Percentiles rank a stretch among this genome's conserved stretches.
These are phyloP conservation scores for Byssothecium circinans DNA, from an alignment of 2,329 filamentous ascomycete genomes.

Conservation along the genomic window DNA sequence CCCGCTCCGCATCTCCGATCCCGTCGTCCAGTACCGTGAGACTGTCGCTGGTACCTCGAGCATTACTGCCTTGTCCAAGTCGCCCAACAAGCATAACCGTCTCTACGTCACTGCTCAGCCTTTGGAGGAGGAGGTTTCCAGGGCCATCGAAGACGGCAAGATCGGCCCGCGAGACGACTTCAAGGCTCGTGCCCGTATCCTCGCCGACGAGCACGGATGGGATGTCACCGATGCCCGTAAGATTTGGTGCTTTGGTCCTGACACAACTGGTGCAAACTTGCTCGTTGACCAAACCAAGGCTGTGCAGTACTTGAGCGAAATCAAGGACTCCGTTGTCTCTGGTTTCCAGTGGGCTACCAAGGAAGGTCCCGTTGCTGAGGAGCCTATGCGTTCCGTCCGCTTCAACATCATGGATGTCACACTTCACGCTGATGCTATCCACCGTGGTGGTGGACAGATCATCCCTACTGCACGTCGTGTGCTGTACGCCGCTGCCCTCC, in stretches of 20 bases:
- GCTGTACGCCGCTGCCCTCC: slow-evolving; percentile 86
- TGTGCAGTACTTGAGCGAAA: slow-evolving; percentile 99
- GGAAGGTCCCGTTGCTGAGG: slow-evolving; percentile 96
- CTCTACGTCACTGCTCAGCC: slow-evolving; percentile 93
- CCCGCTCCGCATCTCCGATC: slow-evolving; percentile 95
- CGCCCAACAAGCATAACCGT: slow-evolving; percentile 99
- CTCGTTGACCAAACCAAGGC: slow-evolving; percentile 99
- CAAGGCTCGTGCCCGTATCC: slow-evolving; percentile 94
- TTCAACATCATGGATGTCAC: slow-evolving; percentile 99
- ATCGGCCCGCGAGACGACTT: slow-evolving; percentile 96
- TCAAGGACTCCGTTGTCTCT: slow-evolving; percentile 99
- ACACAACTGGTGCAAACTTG: slow-evolving; percentile 97
- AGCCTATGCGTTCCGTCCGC: slow-evolving; percentile 95
- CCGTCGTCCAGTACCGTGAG: slow-evolving; percentile 98
- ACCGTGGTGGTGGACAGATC: slow-evolving; percentile 98
- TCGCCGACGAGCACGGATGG: slow-evolving; percentile 98
- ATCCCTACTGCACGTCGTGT: slow-evolving; percentile 98
- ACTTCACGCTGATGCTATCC: slow-evolving; percentile 98
- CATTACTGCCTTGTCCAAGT: slow-evolving; percentile 98
- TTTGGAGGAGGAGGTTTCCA: slow-evolving; percentile 85
- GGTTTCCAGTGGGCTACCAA: slow-evolving; percentile 99
- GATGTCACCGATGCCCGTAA: slow-evolving; percentile 99
- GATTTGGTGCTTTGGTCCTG: slow-evolving; percentile 99
- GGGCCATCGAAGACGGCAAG: slow-evolving; percentile 89
- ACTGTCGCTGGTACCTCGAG: slow-evolving; percentile 81